Base-by-base conservation (phyloP, 2,329 filamentous ascomycete species). In the Pestalotiopsis sp. region DNA sequence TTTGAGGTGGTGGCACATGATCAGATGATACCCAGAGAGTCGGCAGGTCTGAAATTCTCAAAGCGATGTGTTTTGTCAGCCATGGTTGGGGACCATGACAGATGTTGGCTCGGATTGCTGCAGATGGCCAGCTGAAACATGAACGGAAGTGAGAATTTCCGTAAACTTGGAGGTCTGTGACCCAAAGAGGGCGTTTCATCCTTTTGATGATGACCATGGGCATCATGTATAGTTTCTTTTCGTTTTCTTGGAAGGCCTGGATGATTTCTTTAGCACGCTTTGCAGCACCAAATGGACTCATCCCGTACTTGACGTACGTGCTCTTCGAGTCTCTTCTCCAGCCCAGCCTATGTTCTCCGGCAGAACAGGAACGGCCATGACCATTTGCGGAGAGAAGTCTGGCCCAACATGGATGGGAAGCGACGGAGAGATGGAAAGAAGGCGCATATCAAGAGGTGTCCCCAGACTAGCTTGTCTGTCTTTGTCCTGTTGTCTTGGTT, bases 1-100 rank as follows among this genome's bases (percentile, higher is more conserved):
- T 36, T 36, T 6, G 31, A 36, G 25, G 49, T 63, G 38, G 56
- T 72, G 59, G 27, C 5, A 36, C 7, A 75, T 75, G 3, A 2
- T 36, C 31, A 36, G 31, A 36, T 9, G 17, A 36, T 66, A 58
- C 58, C 52, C 61, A 23, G 64, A 66, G 17, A 57, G 64, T 38
- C 14, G 45, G 45, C 45, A n/a, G 45, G 45, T n/a, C 45, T n/a
- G 20, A n/a, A n/a, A 11, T 52, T 52, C 45, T 52, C 17, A 17
- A 17, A 52, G 45, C 45, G 45, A 52, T 52, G 45, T 52, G 41
- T 52, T 52, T 52, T n/a, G 17, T 23, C 45, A n/a, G n/a, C 45
- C 45, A 52, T n/a, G 14, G 45, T 17, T 6, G 17, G 45, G 45
- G 2, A 52, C 45, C 45, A 11, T 52, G 45, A n/a, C 20, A n/a